phyloP scores from a whole-genome alignment of 441 rosid genomes.

The Melastoma candidum region DNA sequence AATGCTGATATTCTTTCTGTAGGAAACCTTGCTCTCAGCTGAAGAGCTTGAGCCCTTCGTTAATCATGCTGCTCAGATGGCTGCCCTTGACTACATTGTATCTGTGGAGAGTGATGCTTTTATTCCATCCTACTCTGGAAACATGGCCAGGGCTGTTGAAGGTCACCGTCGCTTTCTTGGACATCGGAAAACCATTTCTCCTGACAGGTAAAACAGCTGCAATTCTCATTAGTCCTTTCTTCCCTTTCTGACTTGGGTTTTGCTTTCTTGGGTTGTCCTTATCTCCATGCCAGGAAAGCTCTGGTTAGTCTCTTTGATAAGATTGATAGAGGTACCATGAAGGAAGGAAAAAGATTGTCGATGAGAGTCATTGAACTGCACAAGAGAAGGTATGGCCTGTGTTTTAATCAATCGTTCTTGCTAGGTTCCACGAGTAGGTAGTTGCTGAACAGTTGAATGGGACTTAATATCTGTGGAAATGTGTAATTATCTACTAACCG shows the following conservation, averaged over 20 bases:
- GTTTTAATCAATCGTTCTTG: too few species aligned
- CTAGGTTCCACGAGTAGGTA: too few species aligned
- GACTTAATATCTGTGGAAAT: too few species aligned
- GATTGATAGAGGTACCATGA: constrained; percentile 43
- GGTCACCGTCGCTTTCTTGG: constrained; percentile 97
- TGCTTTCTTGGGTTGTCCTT: neutral
- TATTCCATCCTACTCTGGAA: constrained; percentile 84
- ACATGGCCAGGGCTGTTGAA: constrained; percentile 98
- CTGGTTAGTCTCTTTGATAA: constrained; percentile 76
- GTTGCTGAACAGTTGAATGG: too few species aligned
- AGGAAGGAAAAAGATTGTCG: constrained; percentile 52
- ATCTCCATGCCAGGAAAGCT: constrained; percentile 42
- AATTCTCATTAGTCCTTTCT: neutral
- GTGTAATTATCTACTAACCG: too few species aligned
- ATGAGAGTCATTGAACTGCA: constrained; percentile 53
- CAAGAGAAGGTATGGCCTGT: constrained; percentile 41
- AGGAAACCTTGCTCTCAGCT: constrained; percentile 79
- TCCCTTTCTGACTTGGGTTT: neutral
- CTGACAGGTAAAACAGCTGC: constrained; percentile 44
- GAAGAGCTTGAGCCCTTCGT: constrained; percentile 82
- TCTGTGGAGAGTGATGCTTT: constrained; percentile 91
- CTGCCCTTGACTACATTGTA: constrained; percentile 97
- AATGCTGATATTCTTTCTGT: constrained; percentile 1
- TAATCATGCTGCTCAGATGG: constrained; percentile 89
- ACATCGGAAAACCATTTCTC: constrained; percentile 83